These are phyloP conservation scores for Dalbergia cochinchinensis DNA, from an alignment of 306 rosid species.

Conservation along the genomic window DNA sequence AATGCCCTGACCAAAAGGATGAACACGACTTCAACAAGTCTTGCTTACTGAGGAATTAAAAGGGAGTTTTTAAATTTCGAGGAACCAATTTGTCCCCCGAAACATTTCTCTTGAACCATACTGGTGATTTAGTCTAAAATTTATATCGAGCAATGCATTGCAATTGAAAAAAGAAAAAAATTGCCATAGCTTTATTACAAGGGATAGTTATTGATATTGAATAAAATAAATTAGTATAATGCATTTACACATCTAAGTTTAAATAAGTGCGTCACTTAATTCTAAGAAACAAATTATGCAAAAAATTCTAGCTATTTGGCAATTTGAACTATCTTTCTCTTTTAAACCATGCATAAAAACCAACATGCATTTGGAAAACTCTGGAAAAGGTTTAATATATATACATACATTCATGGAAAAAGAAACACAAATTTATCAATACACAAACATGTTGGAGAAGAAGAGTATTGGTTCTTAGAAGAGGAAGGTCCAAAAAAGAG, in stretches of 20 bases:
- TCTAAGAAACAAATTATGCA: neutral
- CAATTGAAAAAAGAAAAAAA: too few species aligned
- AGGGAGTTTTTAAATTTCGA: too few species aligned
- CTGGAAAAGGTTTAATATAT: constrained; percentile 3
- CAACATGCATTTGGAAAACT: constrained; percentile 31
- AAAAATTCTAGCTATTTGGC: neutral
- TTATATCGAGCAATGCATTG: too few species aligned
- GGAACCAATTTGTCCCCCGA: too few species aligned
- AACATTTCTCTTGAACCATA: too few species aligned
- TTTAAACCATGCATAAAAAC: neutral
- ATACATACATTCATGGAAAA: constrained; percentile 51
- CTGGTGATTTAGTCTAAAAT: too few species aligned
- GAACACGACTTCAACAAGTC: neutral
- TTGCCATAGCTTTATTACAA: too few species aligned
- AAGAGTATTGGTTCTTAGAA: neutral
- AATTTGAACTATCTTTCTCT: neutral
- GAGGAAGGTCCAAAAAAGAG: neutral
- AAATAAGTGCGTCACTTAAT: too few species aligned
- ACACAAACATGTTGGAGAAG: neutral
- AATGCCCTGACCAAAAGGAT: neutral
- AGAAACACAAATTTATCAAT: constrained; percentile 28
- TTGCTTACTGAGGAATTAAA: neutral
- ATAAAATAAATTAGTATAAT: too few species aligned
- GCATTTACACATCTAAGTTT: too few species aligned
- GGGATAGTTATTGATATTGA: too few species aligned